Evolutionary conservation across 768 basidiomycete species (phyloP).

Genomic region (Boletus barrowsii): DNA sequence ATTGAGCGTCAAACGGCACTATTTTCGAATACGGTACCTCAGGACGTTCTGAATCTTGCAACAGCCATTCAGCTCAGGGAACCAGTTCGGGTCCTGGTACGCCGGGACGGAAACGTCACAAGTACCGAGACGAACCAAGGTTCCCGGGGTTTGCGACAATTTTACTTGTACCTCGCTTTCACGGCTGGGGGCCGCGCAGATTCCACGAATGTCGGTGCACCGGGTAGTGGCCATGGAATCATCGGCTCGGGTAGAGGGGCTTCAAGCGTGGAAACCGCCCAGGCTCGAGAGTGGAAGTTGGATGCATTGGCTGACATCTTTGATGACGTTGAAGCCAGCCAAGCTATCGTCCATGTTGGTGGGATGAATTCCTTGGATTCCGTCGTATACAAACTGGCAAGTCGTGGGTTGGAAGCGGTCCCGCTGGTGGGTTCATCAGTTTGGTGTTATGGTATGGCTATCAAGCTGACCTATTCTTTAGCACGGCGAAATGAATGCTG

Average conservation of each 20-base stretch:
- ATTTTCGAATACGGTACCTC: slow-evolving; percentile 98
- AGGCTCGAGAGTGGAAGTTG: slow-evolving; percentile 92
- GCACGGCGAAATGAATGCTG: slow-evolving; percentile 92
- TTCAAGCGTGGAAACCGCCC: slow-evolving; percentile 76
- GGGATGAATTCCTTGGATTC: slow-evolving; percentile 84
- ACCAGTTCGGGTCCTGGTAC: slow-evolving; percentile 95
- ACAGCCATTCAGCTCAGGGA: slow-evolving; percentile 91
- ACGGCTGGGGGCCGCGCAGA: slow-evolving; percentile 79
- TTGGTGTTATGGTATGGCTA: not conserved
- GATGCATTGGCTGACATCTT: slow-evolving; percentile 89
- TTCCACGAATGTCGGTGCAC: slow-evolving; percentile 37
- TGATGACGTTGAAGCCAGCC: slow-evolving; percentile 77
- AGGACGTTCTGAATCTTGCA: slow-evolving; percentile 95
- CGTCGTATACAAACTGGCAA: slow-evolving; percentile 87
- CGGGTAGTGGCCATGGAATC: slow-evolving; percentile 72
- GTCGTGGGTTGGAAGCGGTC: slow-evolving; percentile 81
- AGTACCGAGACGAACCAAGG: slow-evolving; percentile 68
- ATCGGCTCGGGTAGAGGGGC: slow-evolving; percentile 90
- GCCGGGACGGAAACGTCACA: slow-evolving; percentile 81
- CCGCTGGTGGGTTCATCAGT: slow-evolving; percentile 64
- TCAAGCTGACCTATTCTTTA: slow-evolving; percentile 31
- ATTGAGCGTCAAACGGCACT: slow-evolving; percentile 87
- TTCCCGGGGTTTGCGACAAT: slow-evolving; percentile 86
- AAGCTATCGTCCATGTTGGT: slow-evolving; percentile 86
- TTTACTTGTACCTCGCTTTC: slow-evolving; percentile 94